Evolutionary conservation across 73 alveolate species (phyloP), one percentile per base, ranked within the genome.

Genomic region (Uronychia binucleata): DNA sequence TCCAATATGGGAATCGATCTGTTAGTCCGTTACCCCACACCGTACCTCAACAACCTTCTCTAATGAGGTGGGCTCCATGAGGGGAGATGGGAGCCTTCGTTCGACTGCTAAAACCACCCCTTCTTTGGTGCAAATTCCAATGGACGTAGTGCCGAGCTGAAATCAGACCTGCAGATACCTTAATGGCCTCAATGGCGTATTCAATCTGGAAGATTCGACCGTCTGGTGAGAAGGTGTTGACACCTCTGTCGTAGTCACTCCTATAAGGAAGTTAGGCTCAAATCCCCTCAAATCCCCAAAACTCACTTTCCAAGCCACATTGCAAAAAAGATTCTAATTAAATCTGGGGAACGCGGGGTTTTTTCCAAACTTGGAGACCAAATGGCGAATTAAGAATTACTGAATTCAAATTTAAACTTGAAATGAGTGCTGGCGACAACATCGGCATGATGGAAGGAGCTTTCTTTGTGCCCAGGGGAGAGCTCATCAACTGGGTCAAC

Each of bases 131-230:
- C 90, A 85, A 77, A 96, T 90, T 26, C 99, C 99, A 60, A 96
- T 90, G 26, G 99, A 96, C 0, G 98, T 93, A 57, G 98, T 88
- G 58, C 96, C 98, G 81, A 93, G 89, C 97, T 91, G 30, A 33
- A 58, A 86, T 75, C 82, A 86, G 59, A 77, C 67, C 60, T 58
- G 33, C 35, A 59, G 87, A 86, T 91, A 94, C 94, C 88, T 96
- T 96, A 77, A 95, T 95, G 27, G 99, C 99, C 89, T 96, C 97
- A 84, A 97, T 81, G 33, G 99, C 99, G 79, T 97, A 97, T 86
- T 97, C 99, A 27, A 97, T 97, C 88, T 96, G 96, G 89, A 91
- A 96, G 67, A 97, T 80, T 79, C 99, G 85, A 34, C 99, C 99
- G 87, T 95, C 98, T 28, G 97, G 97, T 19, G 98, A 94, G 93